Percentiles rank a stretch among this genome's conserved stretches.
These are phyloP conservation scores for Tetragonia tetragonoides DNA, from an alignment of 148 eudicot species.

Conservation along the genomic window DNA sequence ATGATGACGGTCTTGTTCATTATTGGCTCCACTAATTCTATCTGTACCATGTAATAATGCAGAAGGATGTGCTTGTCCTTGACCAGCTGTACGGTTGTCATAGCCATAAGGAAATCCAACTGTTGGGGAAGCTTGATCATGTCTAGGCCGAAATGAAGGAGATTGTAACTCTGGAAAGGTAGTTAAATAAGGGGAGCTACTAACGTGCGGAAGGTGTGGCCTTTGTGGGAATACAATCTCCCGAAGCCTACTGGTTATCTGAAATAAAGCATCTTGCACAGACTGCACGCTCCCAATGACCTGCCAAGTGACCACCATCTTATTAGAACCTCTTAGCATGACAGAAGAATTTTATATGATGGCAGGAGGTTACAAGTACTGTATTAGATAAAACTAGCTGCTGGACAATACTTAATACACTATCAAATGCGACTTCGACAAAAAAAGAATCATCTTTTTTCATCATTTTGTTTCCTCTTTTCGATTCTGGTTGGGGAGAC, in stretches of 20 bases:
- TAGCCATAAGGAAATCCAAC: slow-evolving; percentile 35
- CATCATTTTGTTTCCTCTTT: neutral
- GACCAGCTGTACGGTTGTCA: slow-evolving; percentile 31
- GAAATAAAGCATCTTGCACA: slow-evolving; percentile 61
- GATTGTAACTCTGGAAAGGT: slow-evolving; percentile 44
- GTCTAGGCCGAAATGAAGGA: slow-evolving; percentile 50
- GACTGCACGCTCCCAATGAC: slow-evolving; percentile 52
- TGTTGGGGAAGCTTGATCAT: slow-evolving; percentile 51
- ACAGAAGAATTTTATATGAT: neutral
- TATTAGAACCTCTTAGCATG: neutral
- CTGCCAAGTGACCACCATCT: slow-evolving; percentile 25
- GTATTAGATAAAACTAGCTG: no score
- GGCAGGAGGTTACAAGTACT: no score
- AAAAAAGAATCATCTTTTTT: neutral
- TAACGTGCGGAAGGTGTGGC: slow-evolving; percentile 30
- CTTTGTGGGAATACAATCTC: slow-evolving; percentile 39
- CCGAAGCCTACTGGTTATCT: slow-evolving; percentile 59
- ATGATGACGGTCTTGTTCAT: slow-evolving; percentile 31
- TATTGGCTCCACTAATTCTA: slow-evolving; percentile 32
- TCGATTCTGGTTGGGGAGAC: neutral
- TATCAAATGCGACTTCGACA: neutral
- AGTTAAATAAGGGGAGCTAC: slow-evolving; percentile 31
- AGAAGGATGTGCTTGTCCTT: slow-evolving; percentile 29
- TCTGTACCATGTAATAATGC: slow-evolving; percentile 35
- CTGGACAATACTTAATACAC: no score